Evolutionary conservation across 805 yeast species (phyloP), one percentile per base, ranked within the genome.

Genomic region (Ogataea nakhonphanomensis): DNA sequence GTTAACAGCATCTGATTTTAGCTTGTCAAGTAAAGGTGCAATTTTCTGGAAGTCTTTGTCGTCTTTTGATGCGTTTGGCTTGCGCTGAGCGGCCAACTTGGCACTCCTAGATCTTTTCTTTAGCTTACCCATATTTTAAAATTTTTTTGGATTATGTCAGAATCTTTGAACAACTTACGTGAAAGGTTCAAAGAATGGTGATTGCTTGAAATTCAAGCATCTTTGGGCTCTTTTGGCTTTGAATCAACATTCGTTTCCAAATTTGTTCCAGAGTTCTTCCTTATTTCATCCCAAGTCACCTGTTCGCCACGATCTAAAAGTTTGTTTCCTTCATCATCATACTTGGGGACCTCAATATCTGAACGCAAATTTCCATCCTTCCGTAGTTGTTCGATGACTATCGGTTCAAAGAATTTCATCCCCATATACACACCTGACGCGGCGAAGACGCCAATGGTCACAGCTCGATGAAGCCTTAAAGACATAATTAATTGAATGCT

Each of bases 391-490:
- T 81, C 89, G 23, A 84, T 72, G 3, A 84, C 73, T 12, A 84
- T 58, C 2, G 95, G 95, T 50, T 81, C 81, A 67, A 86, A 84
- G 62, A 84, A 84, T 55, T 73, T 76, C 41, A 77, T 62, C 3
- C 85, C 86, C 13, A 73, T 66, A 50, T 72, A 74, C 3, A 71
- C 64, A 3, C 80, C 79, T 5, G 62, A 39, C 9, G 59, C 61
- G 0, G 55, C 51, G 30, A 62, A 53, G 17, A 63, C 51, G 5
- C 53, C 32, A 10, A 61, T 41, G 0, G 62, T 46, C 13, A 59
- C 34, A 5, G 52, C 33, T 33, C 52, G 55, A 25, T 57, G 50
- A 4, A 44, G 25, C 17, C 43, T 40, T 38, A 39, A 39, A 27
- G 41, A 44, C 46, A 43, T 43, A 24, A 8, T 39, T 5, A 9